phyloP scores from a whole-genome alignment of 768 basidiomycete species.

The Psilocybe tampanensis region DNA sequence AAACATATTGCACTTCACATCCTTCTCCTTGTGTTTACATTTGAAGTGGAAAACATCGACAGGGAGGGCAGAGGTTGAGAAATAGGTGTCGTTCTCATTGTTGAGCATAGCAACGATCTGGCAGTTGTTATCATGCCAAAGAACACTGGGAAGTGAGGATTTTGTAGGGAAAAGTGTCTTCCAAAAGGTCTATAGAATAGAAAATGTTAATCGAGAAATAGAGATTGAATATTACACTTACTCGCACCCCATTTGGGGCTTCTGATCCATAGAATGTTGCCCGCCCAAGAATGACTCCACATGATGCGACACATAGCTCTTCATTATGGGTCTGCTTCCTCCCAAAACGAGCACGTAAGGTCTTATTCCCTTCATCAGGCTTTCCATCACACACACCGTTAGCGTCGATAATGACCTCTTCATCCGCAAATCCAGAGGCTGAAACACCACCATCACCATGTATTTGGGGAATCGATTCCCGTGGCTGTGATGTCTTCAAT shows the following conservation, averaged over 20 bases:
- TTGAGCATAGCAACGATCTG: slow-evolving; percentile 6
- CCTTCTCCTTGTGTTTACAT: slow-evolving; percentile 24
- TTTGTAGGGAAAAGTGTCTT: slow-evolving; percentile 12
- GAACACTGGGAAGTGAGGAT: slow-evolving; percentile 15
- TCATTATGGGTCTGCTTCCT: slow-evolving; percentile 31
- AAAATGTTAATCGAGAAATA: neutral
- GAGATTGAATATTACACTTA: slow-evolving; percentile 8
- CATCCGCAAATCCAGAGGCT: neutral
- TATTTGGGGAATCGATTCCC: neutral
- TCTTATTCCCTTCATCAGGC: slow-evolving; percentile 17
- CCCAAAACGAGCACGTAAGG: slow-evolving; percentile 26
- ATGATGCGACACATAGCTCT: slow-evolving; percentile 24
- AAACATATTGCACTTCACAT: slow-evolving; percentile 21
- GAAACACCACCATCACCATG: neutral
- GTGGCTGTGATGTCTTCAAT: neutral
- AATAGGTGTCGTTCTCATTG: slow-evolving; percentile 12
- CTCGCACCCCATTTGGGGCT: slow-evolving; percentile 18
- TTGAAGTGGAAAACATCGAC: slow-evolving; percentile 31
- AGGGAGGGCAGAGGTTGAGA: slow-evolving; percentile 10
- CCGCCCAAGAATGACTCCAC: slow-evolving; percentile 27
- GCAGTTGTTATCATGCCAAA: slow-evolving; percentile 29
- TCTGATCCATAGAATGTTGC: slow-evolving; percentile 31
- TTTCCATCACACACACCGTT: neutral
- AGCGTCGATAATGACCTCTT: slow-evolving; percentile 3
- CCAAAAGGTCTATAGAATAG: slow-evolving; percentile 10